A percentile compares a stretch with the other conserved stretches of the same genome.
Evolutionary conservation across 306 rosid genomes (phyloP).

Genomic region (Lotus japonicus): DNA sequence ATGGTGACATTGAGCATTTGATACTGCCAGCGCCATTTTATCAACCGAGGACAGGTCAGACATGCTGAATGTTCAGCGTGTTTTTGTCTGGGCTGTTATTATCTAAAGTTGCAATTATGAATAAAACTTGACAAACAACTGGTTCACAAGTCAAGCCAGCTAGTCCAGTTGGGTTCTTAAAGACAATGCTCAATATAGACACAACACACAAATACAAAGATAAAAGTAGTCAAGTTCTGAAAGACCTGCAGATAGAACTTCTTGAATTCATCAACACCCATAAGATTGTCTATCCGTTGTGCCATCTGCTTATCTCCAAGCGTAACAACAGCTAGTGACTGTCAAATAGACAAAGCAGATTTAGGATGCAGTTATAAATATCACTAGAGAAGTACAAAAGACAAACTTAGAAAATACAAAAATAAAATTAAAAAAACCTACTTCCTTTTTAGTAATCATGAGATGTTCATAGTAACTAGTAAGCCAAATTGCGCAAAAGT

Average conservation of each 20-base stretch:
- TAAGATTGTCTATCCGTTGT: constrained; percentile 82
- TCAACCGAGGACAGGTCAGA: background rate
- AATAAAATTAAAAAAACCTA: background rate
- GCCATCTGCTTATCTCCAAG: constrained; percentile 97
- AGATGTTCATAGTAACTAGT: background rate
- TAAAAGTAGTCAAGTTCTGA: constrained; percentile 9
- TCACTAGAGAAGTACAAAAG: background rate
- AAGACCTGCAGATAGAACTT: constrained; percentile 93
- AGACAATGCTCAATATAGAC: constrained; percentile 11
- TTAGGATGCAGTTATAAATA: constrained; percentile 16
- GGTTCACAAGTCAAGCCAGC: background rate
- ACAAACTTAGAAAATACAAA: background rate
- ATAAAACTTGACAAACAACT: background rate
- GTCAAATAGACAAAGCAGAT: constrained; percentile 29
- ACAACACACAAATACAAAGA: background rate
- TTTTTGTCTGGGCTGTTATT: background rate
- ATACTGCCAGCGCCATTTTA: background rate
- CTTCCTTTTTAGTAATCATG: background rate
- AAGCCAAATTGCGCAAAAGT: constrained; percentile 1
- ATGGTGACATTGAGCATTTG: background rate
- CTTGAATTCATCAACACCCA: constrained; percentile 75
- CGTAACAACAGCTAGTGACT: constrained; percentile 90
- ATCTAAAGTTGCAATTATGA: constrained; percentile 10
- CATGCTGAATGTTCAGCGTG: background rate
- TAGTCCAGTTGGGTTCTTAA: background rate